Evolutionary conservation across 257 asterid genomes (phyloP), one percentile per base, ranked within the genome.

Genomic region (Forsythia viridissima): DNA sequence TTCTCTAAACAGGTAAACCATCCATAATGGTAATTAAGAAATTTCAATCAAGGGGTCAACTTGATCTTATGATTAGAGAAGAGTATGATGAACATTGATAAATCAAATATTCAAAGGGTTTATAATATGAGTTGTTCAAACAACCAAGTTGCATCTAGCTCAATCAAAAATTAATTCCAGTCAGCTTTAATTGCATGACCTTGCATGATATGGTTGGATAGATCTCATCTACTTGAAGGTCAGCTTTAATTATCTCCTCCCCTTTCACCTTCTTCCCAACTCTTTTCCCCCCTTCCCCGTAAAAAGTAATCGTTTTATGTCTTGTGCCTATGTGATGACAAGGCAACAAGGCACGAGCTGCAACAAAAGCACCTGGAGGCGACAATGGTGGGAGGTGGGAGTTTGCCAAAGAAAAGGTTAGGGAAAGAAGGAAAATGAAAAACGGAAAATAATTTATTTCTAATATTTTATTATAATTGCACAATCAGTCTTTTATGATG

Each of bases 121-220:
- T 81, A 71, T 74, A 80, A 34, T 72, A 77, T 78, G 70, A 80
- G 71, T 70, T 70, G 72, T 83, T 70, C 74, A 51, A 24, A 51
- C 79, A 72, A 30, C 21, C 11, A 37, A 74, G 15, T 67, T 44
- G 77, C 78, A 70, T 57, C 76, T 15, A 38, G 39, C 3, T 70
- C 55, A 59, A 67, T 65, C 74, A 12, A 34, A 71, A 24, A 46
- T 71, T 20, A 70, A 70, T 48, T 48, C 72, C 30, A 34, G 72
- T 79, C 81, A 75, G 65, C 81, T 79, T 57, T 21, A 59, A 21
- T 59, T 6, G 13, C 4, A 59, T 20, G 37, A 59, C 63, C 63
- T 7, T 16, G 21, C 67, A 57, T 59, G 67, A 12, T 59, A 11
- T n/a, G 34, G 5, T 57, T 57, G 0, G 66, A n/a, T 57, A 7